Evolutionary conservation across 2,329 filamentous ascomycete species (phyloP), one percentile per base, ranked within the genome.

Genomic region (Xylariaceae sp.): DNA sequence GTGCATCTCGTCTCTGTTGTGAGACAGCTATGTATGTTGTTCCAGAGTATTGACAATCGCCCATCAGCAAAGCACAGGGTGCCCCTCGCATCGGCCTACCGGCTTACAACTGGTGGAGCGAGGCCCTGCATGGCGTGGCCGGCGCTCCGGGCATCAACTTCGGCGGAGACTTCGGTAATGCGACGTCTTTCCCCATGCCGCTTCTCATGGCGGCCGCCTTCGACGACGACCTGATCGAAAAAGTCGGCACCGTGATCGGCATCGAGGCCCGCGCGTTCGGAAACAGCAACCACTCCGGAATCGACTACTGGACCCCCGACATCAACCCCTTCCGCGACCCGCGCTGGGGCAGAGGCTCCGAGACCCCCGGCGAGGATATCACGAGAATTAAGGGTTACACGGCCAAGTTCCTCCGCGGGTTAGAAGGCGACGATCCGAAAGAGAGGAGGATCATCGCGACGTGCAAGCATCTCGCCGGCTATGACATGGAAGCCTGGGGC

Each of bases 51-150:
- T 15, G 26, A 14, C 7, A 33, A 16, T 50, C 38, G 42, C 23
- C 11, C 21, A 31, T 23, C 11, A 64, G 61, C 40, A 55, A 59
- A 35, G 57, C 55, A 3, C 55, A 68, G 0, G 77, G 76, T 0
- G 70, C 74, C 5, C 62, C 71, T 1, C 63, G 76, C 18, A 64
- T 83, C 0, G 76, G 76, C 4, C 60, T 82, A 0, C 70, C 72
- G 1, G 55, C 68, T 1, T 83, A 83, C 48, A 64, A 74, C 48
- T 79, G 76, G 65, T 81, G 76, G 74, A 72, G 67, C 31, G 76
- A 79, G 56, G 78, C 72, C 1, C 68, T 83, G 0, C 80, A 83
- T 51, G 81, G 81, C 1, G 64, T 84, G 0, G 78, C 72, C 3
- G 54, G 48, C 3, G 69, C 68, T 14, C 71, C 71, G 0, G 78